Evolutionary conservation across 495 filamentous ascomycete genomes (phyloP).

Genomic region (Barbatosphaeria neglecta): DNA sequence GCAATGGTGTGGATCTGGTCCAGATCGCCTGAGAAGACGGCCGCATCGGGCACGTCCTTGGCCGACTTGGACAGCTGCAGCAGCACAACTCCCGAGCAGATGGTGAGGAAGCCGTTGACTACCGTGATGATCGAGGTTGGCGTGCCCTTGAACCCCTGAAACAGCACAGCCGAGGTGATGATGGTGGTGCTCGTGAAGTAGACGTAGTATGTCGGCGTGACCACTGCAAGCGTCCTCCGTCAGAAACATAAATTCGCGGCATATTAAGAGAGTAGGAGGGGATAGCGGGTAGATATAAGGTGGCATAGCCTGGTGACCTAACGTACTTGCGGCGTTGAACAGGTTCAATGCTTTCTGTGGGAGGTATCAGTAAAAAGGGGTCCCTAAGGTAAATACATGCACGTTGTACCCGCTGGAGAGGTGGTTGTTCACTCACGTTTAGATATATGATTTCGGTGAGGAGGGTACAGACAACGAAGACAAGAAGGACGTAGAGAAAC

Average conservation of each 20-base stretch:
- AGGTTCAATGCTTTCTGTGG: conserved; percentile 93
- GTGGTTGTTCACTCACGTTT: conserved; percentile 65
- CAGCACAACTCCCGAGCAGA: conserved; percentile 91
- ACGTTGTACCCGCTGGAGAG: too few relatives aligned
- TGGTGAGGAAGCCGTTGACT: conserved; percentile 86
- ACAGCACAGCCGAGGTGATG: conserved; percentile 82
- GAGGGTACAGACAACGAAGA: conserved; percentile 79
- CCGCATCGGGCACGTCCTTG: conserved; percentile 90
- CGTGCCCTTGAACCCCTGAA: conserved; percentile 87
- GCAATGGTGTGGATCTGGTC: conserved; percentile 92
- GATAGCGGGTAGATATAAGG: too few relatives aligned
- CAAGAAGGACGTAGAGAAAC: conserved; percentile 87
- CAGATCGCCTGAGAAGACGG: conserved; percentile 85
- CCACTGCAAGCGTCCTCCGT: conserved; percentile 27
- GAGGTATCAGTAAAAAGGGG: conserved; percentile 14
- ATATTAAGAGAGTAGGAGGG: too few relatives aligned
- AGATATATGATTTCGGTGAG: conserved; percentile 89
- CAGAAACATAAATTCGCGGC: too few relatives aligned
- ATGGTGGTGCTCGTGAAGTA: conserved; percentile 95
- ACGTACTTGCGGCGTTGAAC: conserved; percentile 70
- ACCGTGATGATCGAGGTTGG: conserved; percentile 73
- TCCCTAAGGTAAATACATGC: background rate
- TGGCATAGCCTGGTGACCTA: too few relatives aligned
- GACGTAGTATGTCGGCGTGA: conserved; percentile 97
- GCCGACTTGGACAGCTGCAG: conserved; percentile 95